phyloP scores from a whole-genome alignment of 345 rosid genomes.

The Citrus maxima region DNA sequence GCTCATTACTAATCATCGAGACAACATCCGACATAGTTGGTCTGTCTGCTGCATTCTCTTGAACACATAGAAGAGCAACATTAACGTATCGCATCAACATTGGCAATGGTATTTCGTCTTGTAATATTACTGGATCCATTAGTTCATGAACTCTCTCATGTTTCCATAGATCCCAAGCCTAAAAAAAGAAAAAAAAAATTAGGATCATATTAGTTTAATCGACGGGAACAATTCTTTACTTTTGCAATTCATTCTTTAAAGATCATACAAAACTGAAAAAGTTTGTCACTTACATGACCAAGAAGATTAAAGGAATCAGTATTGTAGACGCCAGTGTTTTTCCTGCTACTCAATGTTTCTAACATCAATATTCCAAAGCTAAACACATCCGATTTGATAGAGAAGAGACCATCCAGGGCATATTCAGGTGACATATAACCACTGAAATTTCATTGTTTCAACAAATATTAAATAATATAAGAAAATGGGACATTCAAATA shows the following conservation, averaged over 20 bases:
- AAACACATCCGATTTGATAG: slow-evolving; percentile 8
- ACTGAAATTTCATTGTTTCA: slow-evolving; percentile 13
- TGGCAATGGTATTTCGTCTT: neutral
- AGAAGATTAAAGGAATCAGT: slow-evolving; percentile 26
- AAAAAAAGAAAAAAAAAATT: no score
- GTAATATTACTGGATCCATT: neutral
- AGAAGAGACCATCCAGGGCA: neutral
- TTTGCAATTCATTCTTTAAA: neutral
- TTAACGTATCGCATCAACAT: neutral
- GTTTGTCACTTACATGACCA: slow-evolving; percentile 15
- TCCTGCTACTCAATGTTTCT: slow-evolving; percentile 45
- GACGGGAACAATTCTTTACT: neutral
- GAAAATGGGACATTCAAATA: neutral
- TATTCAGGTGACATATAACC: slow-evolving; percentile 47
- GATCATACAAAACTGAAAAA: neutral
- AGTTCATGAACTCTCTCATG: neutral
- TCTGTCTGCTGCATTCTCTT: neutral
- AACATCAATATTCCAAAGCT: slow-evolving; percentile 16
- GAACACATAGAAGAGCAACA: neutral
- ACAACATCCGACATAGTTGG: neutral
- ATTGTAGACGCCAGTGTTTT: slow-evolving; percentile 43
- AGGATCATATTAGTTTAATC: neutral
- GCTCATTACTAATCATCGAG: neutral
- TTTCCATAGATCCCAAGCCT: neutral
- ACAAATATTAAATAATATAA: no score